Evolutionary conservation across 2,329 filamentous ascomycete species (phyloP).

Genomic region (Paracamarosporium sp.): DNA sequence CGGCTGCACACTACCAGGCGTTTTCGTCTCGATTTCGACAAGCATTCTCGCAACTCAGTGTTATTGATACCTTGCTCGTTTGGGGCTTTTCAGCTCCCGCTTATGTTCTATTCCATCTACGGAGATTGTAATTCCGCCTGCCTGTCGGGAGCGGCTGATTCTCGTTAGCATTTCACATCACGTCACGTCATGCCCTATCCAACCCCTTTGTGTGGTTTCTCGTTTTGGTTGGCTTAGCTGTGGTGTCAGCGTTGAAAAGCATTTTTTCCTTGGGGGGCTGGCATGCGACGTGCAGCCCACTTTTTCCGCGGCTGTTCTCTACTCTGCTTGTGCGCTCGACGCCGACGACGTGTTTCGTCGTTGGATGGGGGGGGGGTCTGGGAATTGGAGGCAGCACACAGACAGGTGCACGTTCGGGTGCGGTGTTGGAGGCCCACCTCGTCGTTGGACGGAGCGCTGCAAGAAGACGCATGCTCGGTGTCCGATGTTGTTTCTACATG

Average conservation of each 20-base stretch:
- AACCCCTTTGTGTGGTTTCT: background rate
- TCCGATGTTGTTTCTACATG: slow-evolving; percentile 18
- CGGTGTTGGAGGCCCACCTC: slow-evolving; percentile 2
- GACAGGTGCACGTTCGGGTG: background rate
- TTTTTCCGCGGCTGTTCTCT: background rate
- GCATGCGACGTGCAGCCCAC: background rate
- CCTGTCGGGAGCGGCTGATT: slow-evolving; percentile 2
- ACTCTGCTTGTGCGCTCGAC: background rate
- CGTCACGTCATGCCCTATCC: slow-evolving; percentile 3
- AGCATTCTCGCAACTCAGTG: slow-evolving; percentile 22
- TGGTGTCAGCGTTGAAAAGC: slow-evolving; percentile 15
- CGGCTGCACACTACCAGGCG: slow-evolving; percentile 32
- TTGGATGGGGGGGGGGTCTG: background rate
- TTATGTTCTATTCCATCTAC: background rate
- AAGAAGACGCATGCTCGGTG: slow-evolving; percentile 18
- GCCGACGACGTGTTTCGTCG: background rate
- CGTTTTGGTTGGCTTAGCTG: background rate
- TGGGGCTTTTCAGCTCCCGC: slow-evolving; percentile 1
- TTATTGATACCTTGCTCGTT: slow-evolving; percentile 39
- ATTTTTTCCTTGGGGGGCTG: slow-evolving; percentile 15
- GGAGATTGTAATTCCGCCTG: background rate
- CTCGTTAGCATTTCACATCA: slow-evolving; percentile 4
- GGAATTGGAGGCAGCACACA: slow-evolving; percentile 1
- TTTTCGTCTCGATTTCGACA: slow-evolving; percentile 21
- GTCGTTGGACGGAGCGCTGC: background rate